These are phyloP conservation scores for Hypomontagnella submonticulosa DNA, from an alignment of 495 filamentous ascomycete genomes.

Conservation along the genomic window DNA sequence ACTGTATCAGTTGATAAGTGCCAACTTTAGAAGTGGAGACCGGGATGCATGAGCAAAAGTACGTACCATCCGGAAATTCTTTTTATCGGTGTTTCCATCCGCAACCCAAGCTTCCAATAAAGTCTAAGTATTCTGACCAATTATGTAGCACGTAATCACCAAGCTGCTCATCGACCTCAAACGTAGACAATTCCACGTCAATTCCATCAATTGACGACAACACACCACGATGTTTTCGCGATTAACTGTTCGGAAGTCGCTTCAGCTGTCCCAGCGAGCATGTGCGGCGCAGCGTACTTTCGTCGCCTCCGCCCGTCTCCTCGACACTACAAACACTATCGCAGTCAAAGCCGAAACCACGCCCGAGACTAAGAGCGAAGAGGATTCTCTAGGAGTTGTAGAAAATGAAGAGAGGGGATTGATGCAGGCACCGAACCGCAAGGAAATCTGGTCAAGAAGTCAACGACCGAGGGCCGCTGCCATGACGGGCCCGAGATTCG, in stretches of 20 bases:
- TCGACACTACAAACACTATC: conserved; percentile 56
- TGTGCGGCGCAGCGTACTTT: conserved; percentile 50
- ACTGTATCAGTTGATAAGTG: too few relatives aligned
- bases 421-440: conserved; percentile 88
- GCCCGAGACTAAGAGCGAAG: conserved; percentile 53
- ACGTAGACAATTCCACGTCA: conserved; percentile 59
- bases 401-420: conserved; percentile 69
- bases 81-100: conserved; percentile 5
- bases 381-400: conserved; percentile 64
- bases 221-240: conserved; percentile 66
- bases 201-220: conserved; percentile 55
- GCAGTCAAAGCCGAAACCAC: conserved; percentile 68
- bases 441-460: conserved; percentile 79
- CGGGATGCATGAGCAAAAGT: neutral
- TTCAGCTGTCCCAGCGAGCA: conserved; percentile 39
- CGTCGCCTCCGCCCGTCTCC: conserved; percentile 49
- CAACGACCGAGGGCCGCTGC: conserved; percentile 82
- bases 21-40: neutral
- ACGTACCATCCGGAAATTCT: conserved; percentile 9
- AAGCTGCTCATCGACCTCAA: conserved; percentile 59
- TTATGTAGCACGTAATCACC: conserved; percentile 36
- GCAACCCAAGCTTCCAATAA: conserved; percentile 49
- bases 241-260: conserved; percentile 36
- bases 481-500: conserved; percentile 94
- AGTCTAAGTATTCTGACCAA: too few relatives aligned